Percentiles rank a stretch among this genome's conserved stretches.
These are phyloP conservation scores for Xylogone sp. DNA, from an alignment of 2,329 filamentous ascomycete genomes.

Conservation along the genomic window DNA sequence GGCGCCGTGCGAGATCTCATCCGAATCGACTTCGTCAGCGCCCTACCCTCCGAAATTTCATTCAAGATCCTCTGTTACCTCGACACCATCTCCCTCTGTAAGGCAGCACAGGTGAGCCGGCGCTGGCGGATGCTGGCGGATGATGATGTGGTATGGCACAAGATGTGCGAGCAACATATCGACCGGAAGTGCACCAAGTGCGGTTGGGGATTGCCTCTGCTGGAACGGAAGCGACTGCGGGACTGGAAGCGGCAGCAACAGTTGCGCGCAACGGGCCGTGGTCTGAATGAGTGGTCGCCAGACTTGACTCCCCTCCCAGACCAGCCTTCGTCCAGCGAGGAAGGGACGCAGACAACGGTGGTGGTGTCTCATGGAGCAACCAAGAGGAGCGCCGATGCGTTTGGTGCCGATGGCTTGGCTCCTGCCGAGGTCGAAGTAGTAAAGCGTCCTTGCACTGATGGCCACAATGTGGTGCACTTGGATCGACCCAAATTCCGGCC, in stretches of 20 bases:
- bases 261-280: slow-evolving; percentile 58
- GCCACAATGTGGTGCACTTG: slow-evolving; percentile 13
- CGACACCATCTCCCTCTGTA: slow-evolving; percentile 91
- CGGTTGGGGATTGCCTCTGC: slow-evolving; percentile 85
- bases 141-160: slow-evolving; percentile 96
- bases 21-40: slow-evolving; percentile 92
- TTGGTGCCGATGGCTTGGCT: slow-evolving; percentile 10
- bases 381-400: slow-evolving; percentile 21
- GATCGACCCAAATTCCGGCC: slow-evolving; percentile 55
- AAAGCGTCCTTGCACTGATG: slow-evolving; percentile 19
- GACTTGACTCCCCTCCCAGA: slow-evolving; percentile 45
- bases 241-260: slow-evolving; percentile 78
- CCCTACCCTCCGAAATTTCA: slow-evolving; percentile 83
- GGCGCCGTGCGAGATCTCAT: slow-evolving; percentile 90
- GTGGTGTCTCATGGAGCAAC: slow-evolving; percentile 9
- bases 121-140: slow-evolving; percentile 89
- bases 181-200: slow-evolving; percentile 92
- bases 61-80: slow-evolving; percentile 92
- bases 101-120: slow-evolving; percentile 88
- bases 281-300: slow-evolving; percentile 49
- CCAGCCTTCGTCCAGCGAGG: slow-evolving; percentile 3
- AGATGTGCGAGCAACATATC: slow-evolving; percentile 97
- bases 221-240: slow-evolving; percentile 83
- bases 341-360: slow-evolving; percentile 3
- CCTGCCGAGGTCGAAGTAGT: slow-evolving; percentile 8